Conservation (phyloP, 2,329 filamentous ascomycete species). For the Epichloe typhina region DNA sequence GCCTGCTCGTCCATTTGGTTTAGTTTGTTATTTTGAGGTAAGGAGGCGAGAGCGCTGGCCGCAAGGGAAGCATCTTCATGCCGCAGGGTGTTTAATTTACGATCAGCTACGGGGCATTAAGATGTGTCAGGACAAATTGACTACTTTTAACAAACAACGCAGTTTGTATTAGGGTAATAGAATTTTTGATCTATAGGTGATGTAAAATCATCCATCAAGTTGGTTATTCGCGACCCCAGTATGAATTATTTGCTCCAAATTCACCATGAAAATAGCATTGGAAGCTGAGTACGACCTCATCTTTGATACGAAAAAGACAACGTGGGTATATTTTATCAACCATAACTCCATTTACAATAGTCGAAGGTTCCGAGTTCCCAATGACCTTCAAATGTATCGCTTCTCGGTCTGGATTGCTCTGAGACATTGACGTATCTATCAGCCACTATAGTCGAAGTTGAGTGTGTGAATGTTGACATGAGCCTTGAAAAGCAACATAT, state of each 20-base stretch:
- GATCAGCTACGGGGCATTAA: background rate
- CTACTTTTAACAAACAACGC: background rate
- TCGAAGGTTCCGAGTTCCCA: background rate
- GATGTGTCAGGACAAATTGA: background rate
- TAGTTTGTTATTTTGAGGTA: background rate
- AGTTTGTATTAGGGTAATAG: background rate
- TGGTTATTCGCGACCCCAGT: background rate
- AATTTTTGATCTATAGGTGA: background rate
- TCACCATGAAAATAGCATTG: background rate
- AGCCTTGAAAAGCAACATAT: background rate
- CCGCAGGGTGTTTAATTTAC: background rate
- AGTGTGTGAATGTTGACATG: background rate
- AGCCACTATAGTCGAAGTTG: background rate
- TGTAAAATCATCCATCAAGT: background rate
- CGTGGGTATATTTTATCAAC: background rate
- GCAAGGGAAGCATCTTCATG: background rate
- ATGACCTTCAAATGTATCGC: background rate
- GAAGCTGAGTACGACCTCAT: background rate
- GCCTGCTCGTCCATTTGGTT: background rate
- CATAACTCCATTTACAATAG: background rate
- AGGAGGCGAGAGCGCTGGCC: background rate
- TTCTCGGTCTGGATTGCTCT: too few relatives aligned
- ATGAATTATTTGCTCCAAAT: background rate
- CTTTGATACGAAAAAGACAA: background rate
- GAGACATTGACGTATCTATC: background rate